Percentiles rank a stretch among this genome's conserved stretches.
Evolutionary conservation across 2,329 filamentous ascomycete genomes (phyloP).

Genomic region (Ophiostoma novo-ulmi): DNA sequence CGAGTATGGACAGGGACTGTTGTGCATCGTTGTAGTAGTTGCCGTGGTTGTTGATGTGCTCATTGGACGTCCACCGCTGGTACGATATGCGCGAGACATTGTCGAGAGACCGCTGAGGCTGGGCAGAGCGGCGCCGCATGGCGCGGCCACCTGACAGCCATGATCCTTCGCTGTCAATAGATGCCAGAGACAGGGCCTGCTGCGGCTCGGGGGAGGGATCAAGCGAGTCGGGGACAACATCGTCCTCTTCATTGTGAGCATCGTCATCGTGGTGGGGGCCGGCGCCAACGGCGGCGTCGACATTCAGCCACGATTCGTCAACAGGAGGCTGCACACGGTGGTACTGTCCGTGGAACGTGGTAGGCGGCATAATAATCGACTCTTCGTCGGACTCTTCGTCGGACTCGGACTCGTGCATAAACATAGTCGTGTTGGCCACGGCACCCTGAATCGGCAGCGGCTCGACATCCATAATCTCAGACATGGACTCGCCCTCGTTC

Average conservation of each 20-base stretch:
- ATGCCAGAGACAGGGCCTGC: slow-evolving; percentile 82
- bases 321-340: slow-evolving; percentile 15
- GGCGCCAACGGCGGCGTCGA: slow-evolving; percentile 29
- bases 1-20: slow-evolving; percentile 37
- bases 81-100: slow-evolving; percentile 44
- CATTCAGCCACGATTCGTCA: not conserved
- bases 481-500: slow-evolving; percentile 6
- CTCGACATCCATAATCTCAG: not conserved
- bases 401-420: not conserved
- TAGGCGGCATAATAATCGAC: slow-evolving; percentile 18
- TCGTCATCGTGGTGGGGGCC: slow-evolving; percentile 27
- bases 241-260: slow-evolving; percentile 39
- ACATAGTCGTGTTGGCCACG: not conserved
- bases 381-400: slow-evolving; percentile 32
- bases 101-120: slow-evolving; percentile 47
- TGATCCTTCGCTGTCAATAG: slow-evolving; percentile 90
- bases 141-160: slow-evolving; percentile 77
- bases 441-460: slow-evolving; percentile 8
- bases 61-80: slow-evolving; percentile 39
- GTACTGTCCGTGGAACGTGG: slow-evolving; percentile 22
- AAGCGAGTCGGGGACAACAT: slow-evolving; percentile 40
- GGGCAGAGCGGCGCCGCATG: slow-evolving; percentile 40
- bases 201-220: slow-evolving; percentile 54
- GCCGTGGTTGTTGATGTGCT: slow-evolving; percentile 36
- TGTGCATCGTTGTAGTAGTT: slow-evolving; percentile 41